phyloP scores from a whole-genome alignment of 805 yeast species.

The Deakozyma indianensis region DNA sequence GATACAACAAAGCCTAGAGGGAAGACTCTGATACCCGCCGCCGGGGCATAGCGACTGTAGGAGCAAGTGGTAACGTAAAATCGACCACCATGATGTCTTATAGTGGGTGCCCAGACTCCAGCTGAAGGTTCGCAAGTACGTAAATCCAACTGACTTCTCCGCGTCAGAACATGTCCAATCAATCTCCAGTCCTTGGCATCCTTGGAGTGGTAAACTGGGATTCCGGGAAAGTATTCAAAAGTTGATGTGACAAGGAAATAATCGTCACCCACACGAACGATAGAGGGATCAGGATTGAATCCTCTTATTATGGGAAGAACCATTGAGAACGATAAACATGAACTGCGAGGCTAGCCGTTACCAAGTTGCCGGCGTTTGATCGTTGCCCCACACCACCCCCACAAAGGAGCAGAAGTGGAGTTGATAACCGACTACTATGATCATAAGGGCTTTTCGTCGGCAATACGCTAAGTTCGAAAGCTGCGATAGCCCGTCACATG shows the following conservation, averaged over 20 bases:
- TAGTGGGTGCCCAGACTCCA: neutral
- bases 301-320: neutral
- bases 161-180: neutral
- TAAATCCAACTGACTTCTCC: neutral
- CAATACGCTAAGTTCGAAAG: too few species aligned
- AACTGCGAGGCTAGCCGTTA: too few species aligned
- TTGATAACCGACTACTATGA: too few species aligned
- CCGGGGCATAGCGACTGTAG: neutral
- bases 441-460: too few species aligned
- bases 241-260: neutral
- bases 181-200: neutral
- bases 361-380: too few species aligned
- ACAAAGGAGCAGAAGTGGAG: too few species aligned
- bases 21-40: neutral
- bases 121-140: slow-evolving; percentile 1
- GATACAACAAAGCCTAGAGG: neutral
- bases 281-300: slow-evolving; percentile 1
- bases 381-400: too few species aligned
- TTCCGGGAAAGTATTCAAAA: neutral
- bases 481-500: too few species aligned
- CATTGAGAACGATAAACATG: neutral
- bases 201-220: neutral
- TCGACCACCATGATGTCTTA: neutral
- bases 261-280: neutral
- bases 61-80: neutral